Base-by-base conservation (phyloP, 129 eudicot genomes). In the Helichrysum umbraculigerum region DNA sequence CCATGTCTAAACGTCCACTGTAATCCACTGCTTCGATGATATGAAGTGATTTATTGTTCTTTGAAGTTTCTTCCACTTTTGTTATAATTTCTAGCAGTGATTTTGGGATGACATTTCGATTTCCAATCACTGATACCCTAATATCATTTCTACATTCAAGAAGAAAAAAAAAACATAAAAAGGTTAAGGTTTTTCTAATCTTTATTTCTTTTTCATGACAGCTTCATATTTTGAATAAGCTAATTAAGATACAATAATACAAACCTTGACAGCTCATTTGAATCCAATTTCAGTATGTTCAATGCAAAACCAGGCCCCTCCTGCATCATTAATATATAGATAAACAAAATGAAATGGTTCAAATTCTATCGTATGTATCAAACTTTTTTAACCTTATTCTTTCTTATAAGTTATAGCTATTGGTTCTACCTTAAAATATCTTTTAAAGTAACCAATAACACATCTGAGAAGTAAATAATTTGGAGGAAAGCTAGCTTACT, bases 181-280 rank as follows among this genome's bases (percentile, higher is more conserved):
- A 35, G 39, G 7, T 35, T 34, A 33, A 33, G 12, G 4, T 5
- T 66, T 32, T 16, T 65, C 6, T n/a, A n/a, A n/a, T n/a, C n/a
- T n/a, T 33, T 32, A 10, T 32, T 66, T 62, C 20, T 12, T 12
- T 12, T 63, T 30, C 12, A 11, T 25, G n/a, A 20, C 29, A 25
- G 28, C 28, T 12, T 11, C 10, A 28, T 11, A 1, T 59, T 59
- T 2, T 12, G 39, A 62, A 62, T 25, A 25, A 25, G 28, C 28
- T 32, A n/a, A n/a, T n/a, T n/a, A 64, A 33, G 69, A 61, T 28
- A 12, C 6, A 61, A 9, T 5, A 20, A 25, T 22, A 22, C 35
- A 47, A 12, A 72, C 76, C 76, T 72, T 35, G 66, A 72, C 34
- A 72, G 66, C 76, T 54, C 76, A 16, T 72, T 51, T 3, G 14